Evolutionary conservation across 2,329 filamentous ascomycete species (phyloP), one percentile per base, ranked within the genome.

Genomic region (Epichloe aotearoae): DNA sequence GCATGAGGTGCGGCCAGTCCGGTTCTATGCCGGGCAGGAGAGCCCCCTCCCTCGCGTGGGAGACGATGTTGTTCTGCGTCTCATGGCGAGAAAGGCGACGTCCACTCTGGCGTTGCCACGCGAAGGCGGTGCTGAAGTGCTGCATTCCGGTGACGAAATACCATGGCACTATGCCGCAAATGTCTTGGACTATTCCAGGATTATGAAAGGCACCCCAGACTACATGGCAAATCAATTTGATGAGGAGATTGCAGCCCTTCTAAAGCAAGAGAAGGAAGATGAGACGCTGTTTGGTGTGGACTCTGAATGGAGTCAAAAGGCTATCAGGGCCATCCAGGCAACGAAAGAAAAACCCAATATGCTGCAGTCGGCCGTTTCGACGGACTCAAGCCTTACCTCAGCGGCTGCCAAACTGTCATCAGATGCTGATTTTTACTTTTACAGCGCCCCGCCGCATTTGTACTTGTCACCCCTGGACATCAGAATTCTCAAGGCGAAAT

Each of bases 161-260:
- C 93, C 93, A 0, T 98, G 93, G 93, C 88, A 94, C 65, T 89
- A 93, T 67, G 88, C 88, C 5, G 89, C 88, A 10, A 94, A 95
- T 60, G 89, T 95, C 37, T 77, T 94, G 63, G 93, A 98, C 64
- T 98, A 96, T 66, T 88, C 90, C 15, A 82, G 90, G 39, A 84
- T 97, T 50, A 95, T 98, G 87, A 95, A 91, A 64, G 93, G 90
- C 6, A 91, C 88, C 4, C 82, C 86, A 59, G 82, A 86, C 36
- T 98, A 98, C 63, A 91, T 98, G 84, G 64, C 73, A 12, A 74
- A 80, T 49, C 86, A 97, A 62, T 91, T 84, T 58, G 82, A 94
- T 55, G 71, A 79, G 38, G 91, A 97, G 63, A 82, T 95, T 37
- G 71, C 78, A 39, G 82, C 87, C 17, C 71, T 98, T 23, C 71